Base-by-base conservation (phyloP, 2,329 filamentous ascomycete species). In the Xylariaceae sp. region DNA sequence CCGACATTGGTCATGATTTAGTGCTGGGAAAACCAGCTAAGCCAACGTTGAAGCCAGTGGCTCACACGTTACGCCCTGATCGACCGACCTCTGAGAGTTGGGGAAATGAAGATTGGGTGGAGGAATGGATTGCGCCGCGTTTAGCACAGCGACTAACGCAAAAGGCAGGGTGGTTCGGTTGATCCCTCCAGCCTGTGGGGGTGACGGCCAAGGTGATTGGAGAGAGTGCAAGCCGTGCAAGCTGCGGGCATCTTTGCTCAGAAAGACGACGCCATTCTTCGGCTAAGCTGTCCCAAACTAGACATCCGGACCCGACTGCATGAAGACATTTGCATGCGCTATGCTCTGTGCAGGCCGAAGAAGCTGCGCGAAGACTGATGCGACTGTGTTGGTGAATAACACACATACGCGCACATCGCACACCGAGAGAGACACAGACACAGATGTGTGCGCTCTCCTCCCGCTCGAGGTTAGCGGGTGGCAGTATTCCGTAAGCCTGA, bases 21-120 rank as follows among this genome's bases (percentile, higher is more conserved):
- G 11, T 30, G 23, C 23, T 30, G 23, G 4, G 23, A 30, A 30
- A 30, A 4, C 23, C 23, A 30, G 23, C 23, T 30, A 30, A 30
- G 23, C 23, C 4, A 15, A 15, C 15, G 18, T 39, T 50, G 42
- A 53, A 56, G 15, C 52, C 34, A 44, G 49, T n/a, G 18, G 17
- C 55, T 58, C 58, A 55, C 58, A 61, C 61, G 61, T 61, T 56
- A 13, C 45, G 30, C 7, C 30, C 57, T 57, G 55, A 56, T 49
- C 53, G 23, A 30, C 23, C 23, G 23, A 30, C 23, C 23, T 30
- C 23, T 30, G 23, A 13, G 37, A 42, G 11, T 51, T 35, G 10
- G 10, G 49, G 49, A 23, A 7, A 4, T 11, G 30, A 35, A 15
- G 11, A 13, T 30, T 35, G 49, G 50, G n/a, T 50, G 44, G 44